A percentile compares a stretch with the other conserved stretches of the same genome.
Conservation (phyloP, 768 basidiomycete species). For the Termitomyces bulborhizus region DNA sequence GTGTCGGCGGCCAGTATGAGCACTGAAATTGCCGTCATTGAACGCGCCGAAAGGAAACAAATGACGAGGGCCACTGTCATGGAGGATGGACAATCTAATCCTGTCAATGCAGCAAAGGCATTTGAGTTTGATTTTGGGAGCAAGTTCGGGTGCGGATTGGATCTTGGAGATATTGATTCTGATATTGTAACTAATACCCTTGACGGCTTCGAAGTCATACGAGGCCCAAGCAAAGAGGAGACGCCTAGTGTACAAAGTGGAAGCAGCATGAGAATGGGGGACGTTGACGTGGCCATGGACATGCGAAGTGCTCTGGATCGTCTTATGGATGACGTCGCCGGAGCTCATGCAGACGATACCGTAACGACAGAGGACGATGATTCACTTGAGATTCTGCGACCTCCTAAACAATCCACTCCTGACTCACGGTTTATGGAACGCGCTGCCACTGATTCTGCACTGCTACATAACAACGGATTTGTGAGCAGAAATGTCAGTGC, state of each 20-base stretch:
- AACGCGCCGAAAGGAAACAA: conserved; percentile 37
- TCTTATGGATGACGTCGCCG: conserved; percentile 65
- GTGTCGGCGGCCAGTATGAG: conserved; percentile 37
- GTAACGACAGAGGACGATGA: conserved; percentile 37
- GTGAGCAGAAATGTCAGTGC: conserved; percentile 36
- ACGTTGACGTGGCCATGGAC: conserved; percentile 57
- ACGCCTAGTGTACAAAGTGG: conserved; percentile 21
- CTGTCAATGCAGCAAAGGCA: conserved; percentile 18
- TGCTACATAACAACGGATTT: conserved; percentile 32
- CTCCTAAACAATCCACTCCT: conserved; percentile 13
- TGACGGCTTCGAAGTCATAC: background rate
- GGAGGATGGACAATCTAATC: conserved; percentile 27
- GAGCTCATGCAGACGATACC: conserved; percentile 34
- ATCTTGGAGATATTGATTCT: conserved; percentile 16
- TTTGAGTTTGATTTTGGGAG: conserved; percentile 43
- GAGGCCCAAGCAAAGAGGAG: conserved; percentile 1
- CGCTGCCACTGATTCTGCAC: conserved; percentile 45
- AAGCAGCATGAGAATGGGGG: conserved; percentile 30
- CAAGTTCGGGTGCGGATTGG: conserved; percentile 37
- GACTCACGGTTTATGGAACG: conserved; percentile 29
- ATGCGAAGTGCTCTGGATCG: conserved; percentile 71
- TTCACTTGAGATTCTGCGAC: conserved; percentile 24
- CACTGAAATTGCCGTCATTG: conserved; percentile 44
- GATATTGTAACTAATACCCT: background rate
- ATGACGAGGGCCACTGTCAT: conserved; percentile 15